Percentiles rank a stretch among this genome's conserved stretches.
Evolutionary conservation across 1,284 basidiomycete species (phyloP).

Genomic region (Tranzscheliella williamsii): DNA sequence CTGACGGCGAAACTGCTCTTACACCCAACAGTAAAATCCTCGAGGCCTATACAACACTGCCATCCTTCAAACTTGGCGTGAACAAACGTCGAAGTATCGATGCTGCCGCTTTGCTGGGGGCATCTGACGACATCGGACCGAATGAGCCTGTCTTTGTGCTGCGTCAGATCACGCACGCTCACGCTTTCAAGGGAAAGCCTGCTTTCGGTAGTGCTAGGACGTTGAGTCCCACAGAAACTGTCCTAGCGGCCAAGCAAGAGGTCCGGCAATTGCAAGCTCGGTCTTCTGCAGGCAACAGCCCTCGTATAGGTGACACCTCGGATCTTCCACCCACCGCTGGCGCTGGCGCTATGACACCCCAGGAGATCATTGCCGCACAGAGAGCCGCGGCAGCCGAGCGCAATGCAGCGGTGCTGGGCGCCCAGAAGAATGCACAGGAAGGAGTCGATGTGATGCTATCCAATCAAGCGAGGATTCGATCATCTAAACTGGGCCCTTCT

Average conservation of each 20-base stretch:
- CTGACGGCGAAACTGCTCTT: slow-evolving; percentile 39
- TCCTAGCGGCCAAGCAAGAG: slow-evolving; percentile 62
- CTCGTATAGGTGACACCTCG: slow-evolving; percentile 12
- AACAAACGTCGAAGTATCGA: slow-evolving; percentile 85
- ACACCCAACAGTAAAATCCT: slow-evolving; percentile 61
- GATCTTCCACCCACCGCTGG: too few relatives aligned
- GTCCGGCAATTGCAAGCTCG: slow-evolving; percentile 45
- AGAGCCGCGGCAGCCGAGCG: slow-evolving; percentile 79
- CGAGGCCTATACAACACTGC: slow-evolving; percentile 77
- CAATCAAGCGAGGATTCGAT: slow-evolving; percentile 81
- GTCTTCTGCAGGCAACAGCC: slow-evolving; percentile 4
- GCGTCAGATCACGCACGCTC: slow-evolving; percentile 42
- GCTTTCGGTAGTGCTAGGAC: slow-evolving; percentile 8
- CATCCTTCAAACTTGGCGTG: slow-evolving; percentile 65
- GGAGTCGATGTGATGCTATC: slow-evolving; percentile 85
- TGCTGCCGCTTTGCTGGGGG: slow-evolving; percentile 69
- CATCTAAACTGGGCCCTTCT: slow-evolving; percentile 69
- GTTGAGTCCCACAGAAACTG: slow-evolving; percentile 38
- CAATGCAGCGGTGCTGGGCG: slow-evolving; percentile 80
- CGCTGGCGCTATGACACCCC: slow-evolving; percentile 67
- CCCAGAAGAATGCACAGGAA: slow-evolving; percentile 78
- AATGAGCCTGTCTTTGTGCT: slow-evolving; percentile 89
- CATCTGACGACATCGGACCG: slow-evolving; percentile 71
- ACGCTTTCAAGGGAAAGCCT: slow-evolving; percentile 9
- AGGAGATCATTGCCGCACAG: slow-evolving; percentile 90